Conservation (phyloP, 2,329 filamentous ascomycete genomes). For the Endoconidiophora laricicola region DNA sequence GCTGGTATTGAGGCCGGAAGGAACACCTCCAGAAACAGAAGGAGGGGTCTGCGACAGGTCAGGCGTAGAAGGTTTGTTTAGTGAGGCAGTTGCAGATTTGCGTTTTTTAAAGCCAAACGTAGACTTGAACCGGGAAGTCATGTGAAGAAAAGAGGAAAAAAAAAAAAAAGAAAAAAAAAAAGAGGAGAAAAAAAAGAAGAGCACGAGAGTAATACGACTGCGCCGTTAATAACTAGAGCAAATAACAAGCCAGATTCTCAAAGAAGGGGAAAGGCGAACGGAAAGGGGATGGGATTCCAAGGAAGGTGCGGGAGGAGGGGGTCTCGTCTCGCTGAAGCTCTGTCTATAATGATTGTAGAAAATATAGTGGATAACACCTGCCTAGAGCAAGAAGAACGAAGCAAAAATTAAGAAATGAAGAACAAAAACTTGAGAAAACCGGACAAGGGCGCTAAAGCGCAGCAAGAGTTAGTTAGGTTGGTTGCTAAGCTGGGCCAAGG, state of each 20-base stretch:
- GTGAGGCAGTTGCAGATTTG: slow-evolving; percentile 41
- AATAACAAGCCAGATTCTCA: slow-evolving; percentile 12
- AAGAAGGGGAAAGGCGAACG: slow-evolving; percentile 11
- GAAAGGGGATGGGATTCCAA: slow-evolving; percentile 3
- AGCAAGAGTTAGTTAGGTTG: neutral
- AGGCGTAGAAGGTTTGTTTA: slow-evolving; percentile 26
- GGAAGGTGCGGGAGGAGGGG: neutral
- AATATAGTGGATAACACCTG: no score
- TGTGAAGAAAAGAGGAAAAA: slow-evolving; percentile 26
- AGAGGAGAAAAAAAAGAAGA: slow-evolving; percentile 14
- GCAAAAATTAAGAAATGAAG: neutral
- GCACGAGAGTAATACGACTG: slow-evolving; percentile 12
- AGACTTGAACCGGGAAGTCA: slow-evolving; percentile 66
- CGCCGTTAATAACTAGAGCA: slow-evolving; percentile 14
- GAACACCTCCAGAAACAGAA: slow-evolving; percentile 5
- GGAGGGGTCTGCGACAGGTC: slow-evolving; percentile 8
- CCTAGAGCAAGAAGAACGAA: no score
- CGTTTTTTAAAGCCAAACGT: slow-evolving; percentile 67
- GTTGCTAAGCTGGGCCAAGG: no score
- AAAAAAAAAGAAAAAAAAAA: slow-evolving; percentile 20
- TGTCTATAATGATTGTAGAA: no score
- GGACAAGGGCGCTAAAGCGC: neutral
- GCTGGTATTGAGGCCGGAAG: neutral
- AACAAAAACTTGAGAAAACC: neutral
- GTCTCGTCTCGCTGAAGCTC: neutral